Base-by-base conservation (phyloP, 2,329 filamentous ascomycete species). In the Cadophora gregata region DNA sequence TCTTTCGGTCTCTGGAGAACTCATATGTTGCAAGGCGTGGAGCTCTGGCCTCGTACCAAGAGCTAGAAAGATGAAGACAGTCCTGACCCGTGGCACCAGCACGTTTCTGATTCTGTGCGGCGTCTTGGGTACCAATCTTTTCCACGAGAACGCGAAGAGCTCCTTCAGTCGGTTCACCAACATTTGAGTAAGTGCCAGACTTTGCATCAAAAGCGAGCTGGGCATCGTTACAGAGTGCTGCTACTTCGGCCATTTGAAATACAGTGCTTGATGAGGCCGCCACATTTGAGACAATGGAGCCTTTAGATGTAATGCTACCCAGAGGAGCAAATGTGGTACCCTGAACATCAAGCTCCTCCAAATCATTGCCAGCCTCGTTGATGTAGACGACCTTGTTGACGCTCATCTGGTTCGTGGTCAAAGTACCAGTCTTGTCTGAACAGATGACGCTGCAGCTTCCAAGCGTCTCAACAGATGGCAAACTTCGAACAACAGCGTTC, bases 401-500 rank as follows among this genome's bases (percentile, higher is more conserved):
- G 77, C 96, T 98, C 96, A 99, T 99, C 81, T 98, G 94, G 82
- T 99, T 99, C 48, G 96, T 99, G 12, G 96, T 99, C 77, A 99
- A 82, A 59, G 96, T 99, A 73, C 96, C 96, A 5, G 96, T 99
- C 85, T 99, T 99, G 84, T 99, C 96, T 4, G 96, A 99, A 84
- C 96, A 99, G 78, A 99, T 97, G 65, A 99, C 94, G 76, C 96
- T 99, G 87, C 96, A 99, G 85, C 96, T 99, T 77, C 96, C 96
- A 62, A 99, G 86, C 14, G 96, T 99, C 81, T 99, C 96, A 62
- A 99, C 96, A 1, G 96, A 99, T 24, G 96, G 96, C 74, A 99
- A 83, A 77, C 93, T 97, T 79, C 96, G 89, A 66, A 99, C 96
- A 45, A 99, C 94, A 8, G 96, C 96, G 77, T 98, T 98, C 84